Conservation (phyloP, 2,329 filamentous ascomycete species). For the Tetracladium maxilliforme region DNA sequence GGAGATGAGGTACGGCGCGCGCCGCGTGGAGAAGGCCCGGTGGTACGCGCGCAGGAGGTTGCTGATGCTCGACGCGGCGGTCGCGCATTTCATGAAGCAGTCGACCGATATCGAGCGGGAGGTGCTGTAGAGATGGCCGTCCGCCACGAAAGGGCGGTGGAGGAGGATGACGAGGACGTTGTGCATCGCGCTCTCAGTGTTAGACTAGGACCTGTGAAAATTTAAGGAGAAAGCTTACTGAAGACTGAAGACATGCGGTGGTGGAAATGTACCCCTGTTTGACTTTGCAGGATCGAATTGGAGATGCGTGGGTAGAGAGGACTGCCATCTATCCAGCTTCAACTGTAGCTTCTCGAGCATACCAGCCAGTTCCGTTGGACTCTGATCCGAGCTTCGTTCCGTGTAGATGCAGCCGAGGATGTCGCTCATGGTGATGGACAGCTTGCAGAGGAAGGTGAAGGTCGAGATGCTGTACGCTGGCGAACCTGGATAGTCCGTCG, state of each 20-base stretch:
- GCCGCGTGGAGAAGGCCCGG: constrained; percentile 24
- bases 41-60: constrained; percentile 27
- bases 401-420: constrained; percentile 29
- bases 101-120: constrained; percentile 23
- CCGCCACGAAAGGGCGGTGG: constrained; percentile 34
- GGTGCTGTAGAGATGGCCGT: constrained; percentile 29
- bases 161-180: constrained; percentile 35
- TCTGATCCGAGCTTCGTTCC: constrained; percentile 21
- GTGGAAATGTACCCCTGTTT: constrained; percentile 16
- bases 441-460: constrained; percentile 22
- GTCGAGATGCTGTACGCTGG: constrained; percentile 27
- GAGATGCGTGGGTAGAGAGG: constrained; percentile 24
- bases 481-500: constrained; percentile 13
- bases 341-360: constrained; percentile 21
- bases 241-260: constrained; percentile 27
- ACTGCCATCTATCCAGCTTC: constrained; percentile 25
- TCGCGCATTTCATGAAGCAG: constrained; percentile 27
- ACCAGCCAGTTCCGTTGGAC: constrained; percentile 16
- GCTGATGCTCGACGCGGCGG: constrained; percentile 28
- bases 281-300: constrained; percentile 16
- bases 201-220: constrained; percentile 1
- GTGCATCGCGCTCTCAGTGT: constrained; percentile 22
- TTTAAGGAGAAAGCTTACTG: constrained; percentile 12
- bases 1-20: constrained; percentile 35
- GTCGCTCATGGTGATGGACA: constrained; percentile 30